Base-by-base conservation (phyloP, 176 grass and related monocot genomes). In the Chloris gayana region DNA sequence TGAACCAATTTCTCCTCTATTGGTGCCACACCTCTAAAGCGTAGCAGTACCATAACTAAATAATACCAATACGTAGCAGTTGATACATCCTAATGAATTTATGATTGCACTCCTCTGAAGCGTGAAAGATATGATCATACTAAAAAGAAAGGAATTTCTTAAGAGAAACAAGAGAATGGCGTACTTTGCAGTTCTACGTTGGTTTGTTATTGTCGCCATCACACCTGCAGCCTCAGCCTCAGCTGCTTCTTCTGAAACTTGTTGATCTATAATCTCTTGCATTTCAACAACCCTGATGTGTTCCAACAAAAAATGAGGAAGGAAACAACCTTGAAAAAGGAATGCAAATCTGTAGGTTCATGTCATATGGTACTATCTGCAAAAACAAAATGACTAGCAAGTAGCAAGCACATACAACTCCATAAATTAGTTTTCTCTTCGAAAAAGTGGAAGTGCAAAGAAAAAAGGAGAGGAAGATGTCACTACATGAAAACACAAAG, bases 221-320 rank as follows among this genome's bases (percentile, higher is more conserved):
- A 93, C 82, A 21, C 91, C 97, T 51, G 80, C 82, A 80, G 93
- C 97, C 77, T 96, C 97, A 80, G 93, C 97, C 87, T 99, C 97
- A 45, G 97, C 93, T 70, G 97, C 97, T 94, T 93, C 91, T 86
- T 99, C 97, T 73, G 97, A 93, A 81, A 99, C 76, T 91, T 99
- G 97, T 73, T 99, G 93, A 74, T 99, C 97, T 83, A 99, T 35
- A 72, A 96, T 93, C 85, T 99, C 97, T 96, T 99, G 97, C 97
- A 99, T 99, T 90, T 99, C 97, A 82, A 99, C 88, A 85, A 99
- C 91, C 82, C 97, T 99, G 83, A 51, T 58, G 45, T 12, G 25
- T 31, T 67, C 60, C 18, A 47, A 57, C 22, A 2, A n/a, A 57
- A 37, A 74, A 79, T 37, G 4, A 25, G 34, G 44, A 49, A 29